These are phyloP conservation scores for Tricholoma matsutake DNA, from an alignment of 768 basidiomycete species.

Conservation along the genomic window DNA sequence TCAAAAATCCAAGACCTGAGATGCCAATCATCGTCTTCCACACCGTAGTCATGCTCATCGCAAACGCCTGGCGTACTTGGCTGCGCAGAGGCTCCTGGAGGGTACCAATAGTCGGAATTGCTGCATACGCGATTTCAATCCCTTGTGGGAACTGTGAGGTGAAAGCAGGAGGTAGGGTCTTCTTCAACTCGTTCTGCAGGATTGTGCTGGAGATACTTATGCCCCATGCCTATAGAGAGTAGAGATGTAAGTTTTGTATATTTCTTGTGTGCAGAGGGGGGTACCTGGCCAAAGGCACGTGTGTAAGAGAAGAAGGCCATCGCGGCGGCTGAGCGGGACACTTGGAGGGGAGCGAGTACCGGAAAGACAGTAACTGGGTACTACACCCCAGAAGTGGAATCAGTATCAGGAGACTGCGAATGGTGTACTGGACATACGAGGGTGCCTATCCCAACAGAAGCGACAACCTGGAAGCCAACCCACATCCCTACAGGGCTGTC, in stretches of 20 bases:
- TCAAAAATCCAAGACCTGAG: not conserved
- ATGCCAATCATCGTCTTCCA: not conserved
- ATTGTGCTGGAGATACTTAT: slow-evolving; percentile 22
- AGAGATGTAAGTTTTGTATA: not conserved
- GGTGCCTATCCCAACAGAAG: slow-evolving; percentile 21
- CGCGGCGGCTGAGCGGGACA: slow-evolving; percentile 38
- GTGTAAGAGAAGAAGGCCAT: slow-evolving; percentile 41
- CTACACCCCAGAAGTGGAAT: not conserved
- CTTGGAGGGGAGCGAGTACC: slow-evolving; percentile 43
- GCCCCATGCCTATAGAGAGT: slow-evolving; percentile 37
- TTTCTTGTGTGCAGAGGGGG: not conserved
- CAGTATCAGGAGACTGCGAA: not conserved
- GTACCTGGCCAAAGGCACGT: slow-evolving; percentile 33
- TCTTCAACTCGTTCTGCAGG: slow-evolving; percentile 48
- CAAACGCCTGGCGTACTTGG: slow-evolving; percentile 27
- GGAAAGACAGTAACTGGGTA: slow-evolving; percentile 36
- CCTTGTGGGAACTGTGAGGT: slow-evolving; percentile 30
- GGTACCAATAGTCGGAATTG: slow-evolving; percentile 37
- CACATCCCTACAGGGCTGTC: slow-evolving; percentile 3
- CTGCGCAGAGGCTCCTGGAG: slow-evolving; percentile 31
- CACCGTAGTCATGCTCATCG: not conserved
- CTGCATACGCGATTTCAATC: slow-evolving; percentile 37
- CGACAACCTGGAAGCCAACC: slow-evolving; percentile 21
- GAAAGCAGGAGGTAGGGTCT: slow-evolving; percentile 39
- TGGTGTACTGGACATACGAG: not conserved